Percentiles rank a stretch among this genome's conserved stretches.
phyloP scores from a whole-genome alignment of 257 asterid genomes.

The Galeopsis tetrahit region DNA sequence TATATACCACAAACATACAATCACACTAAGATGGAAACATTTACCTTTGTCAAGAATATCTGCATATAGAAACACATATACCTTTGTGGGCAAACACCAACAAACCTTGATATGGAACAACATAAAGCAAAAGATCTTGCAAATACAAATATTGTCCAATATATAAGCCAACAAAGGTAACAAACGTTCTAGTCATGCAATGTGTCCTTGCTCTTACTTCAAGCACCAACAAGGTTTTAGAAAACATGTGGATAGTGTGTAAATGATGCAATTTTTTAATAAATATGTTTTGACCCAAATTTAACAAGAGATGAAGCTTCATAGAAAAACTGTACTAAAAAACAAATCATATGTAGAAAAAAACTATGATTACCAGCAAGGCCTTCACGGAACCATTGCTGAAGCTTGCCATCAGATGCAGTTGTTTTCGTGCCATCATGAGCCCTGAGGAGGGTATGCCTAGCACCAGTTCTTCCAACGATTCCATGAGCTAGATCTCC shows the following conservation, averaged over 20 bases:
- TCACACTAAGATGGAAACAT: background rate
- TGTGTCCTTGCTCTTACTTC: constrained; percentile 14
- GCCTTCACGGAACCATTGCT: constrained; percentile 98
- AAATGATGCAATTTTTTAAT: background rate
- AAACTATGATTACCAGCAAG: constrained; percentile 69
- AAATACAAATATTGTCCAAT: background rate
- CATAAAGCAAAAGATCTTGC: constrained; percentile 28
- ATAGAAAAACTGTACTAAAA: background rate
- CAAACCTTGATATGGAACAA: constrained; percentile 1
- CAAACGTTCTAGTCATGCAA: background rate
- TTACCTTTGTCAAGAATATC: background rate
- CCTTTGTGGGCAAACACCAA: constrained; percentile 5
- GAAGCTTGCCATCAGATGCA: constrained; percentile 76
- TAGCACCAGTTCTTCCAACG: constrained; percentile 56
- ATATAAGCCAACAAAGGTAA: constrained; percentile 1
- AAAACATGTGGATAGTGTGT: background rate
- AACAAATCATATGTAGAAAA: constrained; percentile 8
- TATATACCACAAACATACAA: constrained; percentile 3
- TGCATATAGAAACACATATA: background rate
- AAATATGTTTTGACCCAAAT: background rate
- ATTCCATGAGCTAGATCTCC: constrained; percentile 59
- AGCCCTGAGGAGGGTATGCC: constrained; percentile 57
- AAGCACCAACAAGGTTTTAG: constrained; percentile 24
- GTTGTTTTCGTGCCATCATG: constrained; percentile 64
- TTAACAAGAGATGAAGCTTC: constrained; percentile 8